phyloP scores from a whole-genome alignment of 1,284 basidiomycete species.

The Erythrobasidium hasegawianum region DNA sequence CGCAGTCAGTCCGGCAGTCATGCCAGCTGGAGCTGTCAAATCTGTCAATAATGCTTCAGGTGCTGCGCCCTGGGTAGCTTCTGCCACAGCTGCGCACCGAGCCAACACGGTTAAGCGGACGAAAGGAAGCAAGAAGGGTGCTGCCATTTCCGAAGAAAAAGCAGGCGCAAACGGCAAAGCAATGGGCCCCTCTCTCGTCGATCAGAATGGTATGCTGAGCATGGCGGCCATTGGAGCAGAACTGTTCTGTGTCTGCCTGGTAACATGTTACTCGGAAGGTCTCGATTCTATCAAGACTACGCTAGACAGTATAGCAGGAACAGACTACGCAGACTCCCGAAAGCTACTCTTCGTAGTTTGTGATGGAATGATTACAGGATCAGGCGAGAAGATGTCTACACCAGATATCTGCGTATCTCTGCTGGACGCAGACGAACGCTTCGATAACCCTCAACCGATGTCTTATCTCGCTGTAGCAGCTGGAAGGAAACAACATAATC shows the following conservation, averaged over 20 bases:
- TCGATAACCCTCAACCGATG: conserved; percentile 96
- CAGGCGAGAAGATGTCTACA: conserved; percentile 88
- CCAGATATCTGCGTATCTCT: conserved; percentile 93
- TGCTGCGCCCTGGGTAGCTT: conserved; percentile 78
- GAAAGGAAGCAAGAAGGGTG: conserved; percentile 17
- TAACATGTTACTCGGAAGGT: conserved; percentile 97
- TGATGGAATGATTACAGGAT: conserved; percentile 98
- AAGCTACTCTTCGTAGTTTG: conserved; percentile 94
- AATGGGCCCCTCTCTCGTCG: conserved; percentile 31
- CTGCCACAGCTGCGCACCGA: conserved; percentile 38
- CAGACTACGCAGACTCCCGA: conserved; percentile 82
- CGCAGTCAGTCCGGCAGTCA: conserved; percentile 84
- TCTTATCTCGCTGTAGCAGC: conserved; percentile 84
- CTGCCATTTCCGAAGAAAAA: conserved; percentile 21
- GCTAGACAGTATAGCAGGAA: conserved; percentile 83
- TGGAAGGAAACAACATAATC: conserved; percentile 83
- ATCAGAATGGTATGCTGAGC: conserved; percentile 58
- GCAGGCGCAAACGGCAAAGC: conserved; percentile 9
- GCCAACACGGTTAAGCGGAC: conserved; percentile 40
- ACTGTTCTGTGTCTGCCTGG: conserved; percentile 87
- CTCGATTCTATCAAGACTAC: conserved; percentile 87
- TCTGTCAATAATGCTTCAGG: conserved; percentile 81
- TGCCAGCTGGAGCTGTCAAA: conserved; percentile 91
- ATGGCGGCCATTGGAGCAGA: conserved; percentile 86
- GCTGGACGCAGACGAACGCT: conserved; percentile 87